Base-by-base conservation (phyloP, 306 rosid species). In the Spatholobus suberectus region DNA sequence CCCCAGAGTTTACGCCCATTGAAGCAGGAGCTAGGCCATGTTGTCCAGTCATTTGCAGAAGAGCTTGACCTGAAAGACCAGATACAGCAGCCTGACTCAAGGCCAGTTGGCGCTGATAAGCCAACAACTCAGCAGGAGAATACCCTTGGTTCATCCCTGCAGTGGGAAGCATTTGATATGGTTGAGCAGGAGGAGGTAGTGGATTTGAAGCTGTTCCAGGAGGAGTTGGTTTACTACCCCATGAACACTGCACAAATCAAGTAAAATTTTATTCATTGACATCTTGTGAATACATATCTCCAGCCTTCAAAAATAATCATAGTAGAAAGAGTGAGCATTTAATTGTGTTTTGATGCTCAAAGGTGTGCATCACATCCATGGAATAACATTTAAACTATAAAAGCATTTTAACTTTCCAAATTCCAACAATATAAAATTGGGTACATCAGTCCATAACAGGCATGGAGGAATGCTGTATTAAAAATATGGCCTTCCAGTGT, bases 101-200 rank as follows among this genome's bases (percentile, higher is more conserved):
- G 75, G 97, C 97, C 78, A 92, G 88, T 81, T 90, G 97, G 75
- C 97, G 92, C 86, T 89, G 90, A 80, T 92, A 92, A 52, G 92
- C 94, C 89, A 92, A 79, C 73, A 92, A 69, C 80, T 92, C 97
- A 6, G 97, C 89, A 0, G 94, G 88, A 78, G 97, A 89, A 83
- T 89, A 90, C 76, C 90, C 92, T 77, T 86, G 97, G 86, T 92
- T 92, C 89, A 92, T 84, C 59, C 90, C 88, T 1, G 90, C 88
- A 55, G 85, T 79, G 3, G 94, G 92, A 80, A 92, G 92, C 37
- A 92, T 78, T 81, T 88, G 96, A 81, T 90, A 92, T 21, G 94
- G 91, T 75, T 92, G 94, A 63, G 86, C 78, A 21, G 92, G 92
- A 83, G 89, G 90, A 46, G 89, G 88, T 9, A 88, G 73, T 49